Evolutionary conservation across 768 basidiomycete species (phyloP), one percentile per base, ranked within the genome.

Genomic region (Rhizopogon salebrosus): DNA sequence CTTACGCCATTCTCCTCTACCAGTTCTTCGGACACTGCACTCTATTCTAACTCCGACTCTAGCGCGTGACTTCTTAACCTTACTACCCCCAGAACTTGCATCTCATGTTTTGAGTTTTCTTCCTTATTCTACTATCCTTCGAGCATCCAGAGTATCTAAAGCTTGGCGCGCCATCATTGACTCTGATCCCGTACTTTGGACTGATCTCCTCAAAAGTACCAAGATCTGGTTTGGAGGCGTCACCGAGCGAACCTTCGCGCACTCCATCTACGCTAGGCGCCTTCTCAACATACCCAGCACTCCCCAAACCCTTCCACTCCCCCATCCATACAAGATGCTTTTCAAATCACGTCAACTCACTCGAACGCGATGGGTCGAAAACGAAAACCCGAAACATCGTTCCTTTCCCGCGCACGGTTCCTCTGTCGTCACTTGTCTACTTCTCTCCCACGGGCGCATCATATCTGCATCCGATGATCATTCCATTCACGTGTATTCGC

Each of bases 401-500:
- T 85, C 86, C 4, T 95, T 98, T 73, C 79, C 87, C 1, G 94
- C 94, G 10, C 90, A 94, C 60, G 92, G 92, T 0, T 82, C 82
- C 41, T 85, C 87, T 22, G 95, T 98, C 56, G 93, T 99, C 65
- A 99, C 95, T 38, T 97, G 94, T 67, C 83, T 98, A 41, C 82
- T 98, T 61, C 92, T 99, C 73, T 97, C 95, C 46, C 84, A 85
- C 55, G 89, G 90, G 27, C 92, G 95, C 55, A 92, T 99, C 71
- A 92, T 99, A 62, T 94, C 92, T 10, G 95, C 95, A 10, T 95
- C 93, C 0, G 95, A 99, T 68, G 95, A 98, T 69, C 92, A 98
- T 61, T 90, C 92, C 3, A 97, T 98, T 63, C 91, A 95, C 63
- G 84, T 99, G 41, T 98, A 95, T 67, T 88, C 87, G 22, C 94